Percentiles rank a stretch among this genome's conserved stretches.
phyloP scores from a whole-genome alignment of 108 stramenopile genomes.

The Cylindrotheca fusiformis region DNA sequence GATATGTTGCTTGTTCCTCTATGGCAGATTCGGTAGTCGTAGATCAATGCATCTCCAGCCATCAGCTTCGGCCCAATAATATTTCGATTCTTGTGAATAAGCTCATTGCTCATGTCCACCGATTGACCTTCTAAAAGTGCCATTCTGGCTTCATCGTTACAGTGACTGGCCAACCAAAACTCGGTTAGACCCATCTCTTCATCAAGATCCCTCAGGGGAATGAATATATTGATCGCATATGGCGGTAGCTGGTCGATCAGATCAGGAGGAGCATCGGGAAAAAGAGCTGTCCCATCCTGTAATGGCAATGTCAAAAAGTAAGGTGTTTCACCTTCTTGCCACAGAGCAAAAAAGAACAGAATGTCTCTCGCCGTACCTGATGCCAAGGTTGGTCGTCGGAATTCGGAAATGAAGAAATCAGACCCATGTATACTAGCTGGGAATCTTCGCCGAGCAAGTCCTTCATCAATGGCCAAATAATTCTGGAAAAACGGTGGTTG shows the following conservation, averaged over 20 bases:
- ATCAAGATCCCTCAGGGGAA: constrained; percentile 36
- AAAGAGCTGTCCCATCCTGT: constrained; percentile 44
- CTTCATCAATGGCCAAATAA: constrained; percentile 25
- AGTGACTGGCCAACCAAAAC: constrained; percentile 36
- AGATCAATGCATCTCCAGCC: constrained; percentile 48
- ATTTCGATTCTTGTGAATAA: not conserved
- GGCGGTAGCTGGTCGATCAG: constrained; percentile 21
- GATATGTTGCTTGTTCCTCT: constrained; percentile 41
- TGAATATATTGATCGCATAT: constrained; percentile 59
- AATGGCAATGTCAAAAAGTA: too few species aligned
- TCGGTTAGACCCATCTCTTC: constrained; percentile 47
- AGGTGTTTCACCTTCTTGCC: too few species aligned
- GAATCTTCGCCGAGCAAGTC: constrained; percentile 31
- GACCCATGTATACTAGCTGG: constrained; percentile 49
- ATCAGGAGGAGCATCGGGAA: constrained; percentile 28
- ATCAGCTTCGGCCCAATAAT: constrained; percentile 32
- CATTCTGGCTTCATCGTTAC: constrained; percentile 2
- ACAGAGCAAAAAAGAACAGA: too few species aligned
- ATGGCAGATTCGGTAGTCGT: constrained; percentile 62
- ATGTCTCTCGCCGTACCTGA: constrained; percentile 11
- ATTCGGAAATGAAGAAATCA: constrained; percentile 42
- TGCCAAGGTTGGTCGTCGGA: constrained; percentile 59
- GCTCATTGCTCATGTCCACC: constrained; percentile 3
- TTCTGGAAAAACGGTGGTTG: constrained; percentile 14
- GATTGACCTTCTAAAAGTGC: not conserved